Evolutionary conservation across 2,329 filamentous ascomycete species (phyloP), one percentile per base, ranked within the genome.

Genomic region (Epichloe festucae): DNA sequence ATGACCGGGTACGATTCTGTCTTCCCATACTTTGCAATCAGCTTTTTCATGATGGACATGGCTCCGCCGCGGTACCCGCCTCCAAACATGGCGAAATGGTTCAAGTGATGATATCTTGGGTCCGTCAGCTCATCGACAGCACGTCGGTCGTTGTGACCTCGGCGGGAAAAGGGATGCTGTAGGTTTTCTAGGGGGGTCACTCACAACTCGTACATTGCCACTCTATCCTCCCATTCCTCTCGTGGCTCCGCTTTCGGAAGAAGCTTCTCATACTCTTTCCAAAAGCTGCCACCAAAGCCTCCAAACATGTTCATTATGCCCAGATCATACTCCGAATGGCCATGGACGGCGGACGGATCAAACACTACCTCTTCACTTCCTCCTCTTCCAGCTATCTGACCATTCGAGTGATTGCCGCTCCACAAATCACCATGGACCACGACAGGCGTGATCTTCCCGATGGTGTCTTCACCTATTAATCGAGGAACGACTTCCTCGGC

Each of bases 221-320:
- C 70, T 17, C 91, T 75, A 67, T 96, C 90, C n/a, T 85, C 82
- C 72, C 87, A 95, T 71, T 97, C 90, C 11, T 77, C 80, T 11
- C 73, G 76, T 0, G 90, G 90, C 64, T 95, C 87, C 8, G 85
- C 83, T 70, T 85, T 94, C 0, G 85, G 85, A 46, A 90, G 81
- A 23, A 89, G 62, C 40, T 71, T 65, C 64, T 87, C 79, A 64
- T 96, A 97, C 63, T 93, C 87, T 35, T 75, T 75, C 74, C 86
- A 82, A 60, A 95, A 95, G 1, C 62, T 66, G 0, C 66, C 60
- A 0, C 82, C 82, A 66, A 94, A 95, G 0, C 91, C 91, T 0
- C 90, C 90, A 75, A 96, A 97, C 89, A 96, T 95, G 49, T 78
- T 79, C 89, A 96, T 96, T 58, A 95, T 95, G 0, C 91, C 91